Conservation (phyloP, 805 yeast genomes). For the Diddensiella transvaalensis region DNA sequence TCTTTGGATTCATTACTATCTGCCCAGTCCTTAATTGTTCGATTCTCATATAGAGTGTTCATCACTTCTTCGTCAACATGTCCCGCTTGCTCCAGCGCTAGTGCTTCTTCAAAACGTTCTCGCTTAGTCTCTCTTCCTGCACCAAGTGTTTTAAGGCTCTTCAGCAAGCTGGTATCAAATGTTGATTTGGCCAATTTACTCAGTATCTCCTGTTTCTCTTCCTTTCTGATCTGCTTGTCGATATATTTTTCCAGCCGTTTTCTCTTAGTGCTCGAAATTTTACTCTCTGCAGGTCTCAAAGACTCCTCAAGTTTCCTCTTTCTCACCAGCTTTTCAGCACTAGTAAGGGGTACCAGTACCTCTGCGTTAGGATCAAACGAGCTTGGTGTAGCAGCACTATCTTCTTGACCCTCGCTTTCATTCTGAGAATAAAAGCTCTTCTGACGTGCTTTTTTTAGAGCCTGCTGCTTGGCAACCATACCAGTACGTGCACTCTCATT, state of each 20-base stretch:
- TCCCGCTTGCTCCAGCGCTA: constrained; percentile 69
- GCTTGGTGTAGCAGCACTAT: constrained; percentile 13
- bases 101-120: constrained; percentile 71
- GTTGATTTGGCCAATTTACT: constrained; percentile 62
- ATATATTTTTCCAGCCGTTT: constrained; percentile 87
- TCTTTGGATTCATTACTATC: constrained; percentile 23
- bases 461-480: constrained; percentile 73
- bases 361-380: constrained; percentile 50
- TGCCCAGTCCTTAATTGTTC: constrained; percentile 61
- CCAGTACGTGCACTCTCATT: constrained; percentile 86
- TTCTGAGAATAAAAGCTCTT: constrained; percentile 58
- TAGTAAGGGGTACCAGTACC: constrained; percentile 57
- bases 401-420: constrained; percentile 27
- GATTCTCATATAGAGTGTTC: constrained; percentile 66
- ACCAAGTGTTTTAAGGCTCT: constrained; percentile 76
- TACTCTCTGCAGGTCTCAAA: constrained; percentile 60
- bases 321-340: constrained; percentile 58
- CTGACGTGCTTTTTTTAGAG: constrained; percentile 62
- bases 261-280: constrained; percentile 64
- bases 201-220: constrained; percentile 75
- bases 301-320: constrained; percentile 62
- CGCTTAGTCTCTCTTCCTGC: constrained; percentile 61
- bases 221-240: constrained; percentile 79
- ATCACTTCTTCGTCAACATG: constrained; percentile 58
- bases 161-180: constrained; percentile 66